These are phyloP conservation scores for Entoloma clypeatum DNA, from an alignment of 1,284 basidiomycete genomes.

Conservation along the genomic window DNA sequence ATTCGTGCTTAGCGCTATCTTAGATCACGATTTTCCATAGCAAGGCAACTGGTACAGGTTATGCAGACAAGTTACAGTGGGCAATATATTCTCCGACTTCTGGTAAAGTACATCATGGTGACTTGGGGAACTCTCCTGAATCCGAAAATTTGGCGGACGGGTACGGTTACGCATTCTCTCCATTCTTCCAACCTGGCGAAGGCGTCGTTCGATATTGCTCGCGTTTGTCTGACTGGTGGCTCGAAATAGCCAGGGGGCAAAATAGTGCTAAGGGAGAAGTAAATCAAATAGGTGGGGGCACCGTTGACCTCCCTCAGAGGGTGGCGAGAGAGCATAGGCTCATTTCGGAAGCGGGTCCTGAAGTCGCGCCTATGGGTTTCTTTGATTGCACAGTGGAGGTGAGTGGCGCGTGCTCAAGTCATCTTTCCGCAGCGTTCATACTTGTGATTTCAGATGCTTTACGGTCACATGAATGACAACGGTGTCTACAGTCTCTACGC, in stretches of 20 bases:
- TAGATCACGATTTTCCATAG: slow-evolving; percentile 33
- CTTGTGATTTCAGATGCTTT: slow-evolving; percentile 39
- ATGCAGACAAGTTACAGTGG: slow-evolving; percentile 38
- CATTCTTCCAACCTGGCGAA: slow-evolving; percentile 31
- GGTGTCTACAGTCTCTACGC: slow-evolving; percentile 52
- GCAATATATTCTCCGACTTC: slow-evolving; percentile 31
- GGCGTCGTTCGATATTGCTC: slow-evolving; percentile 32
- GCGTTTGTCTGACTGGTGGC: slow-evolving; percentile 54
- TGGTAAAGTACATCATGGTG: slow-evolving; percentile 30
- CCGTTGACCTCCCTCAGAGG: slow-evolving; percentile 19
- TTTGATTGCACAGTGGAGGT: slow-evolving; percentile 72
- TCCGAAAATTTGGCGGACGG: slow-evolving; percentile 25
- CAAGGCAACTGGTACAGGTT: slow-evolving; percentile 36
- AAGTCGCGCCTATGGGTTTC: slow-evolving; percentile 44
- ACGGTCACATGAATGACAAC: slow-evolving; percentile 35
- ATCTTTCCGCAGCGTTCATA: background rate
- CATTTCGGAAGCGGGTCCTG: slow-evolving; percentile 47
- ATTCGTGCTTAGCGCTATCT: too few relatives aligned
- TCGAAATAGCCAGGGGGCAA: slow-evolving; percentile 29
- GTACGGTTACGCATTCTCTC: slow-evolving; percentile 27
- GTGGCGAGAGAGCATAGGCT: slow-evolving; percentile 50
- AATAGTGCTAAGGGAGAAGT: slow-evolving; percentile 16
- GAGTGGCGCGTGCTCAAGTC: slow-evolving; percentile 14
- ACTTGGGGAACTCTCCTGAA: slow-evolving; percentile 25
- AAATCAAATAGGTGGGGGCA: slow-evolving; percentile 18